Conservation (phyloP, 805 yeast species). For the Candida dajiaensis region DNA sequence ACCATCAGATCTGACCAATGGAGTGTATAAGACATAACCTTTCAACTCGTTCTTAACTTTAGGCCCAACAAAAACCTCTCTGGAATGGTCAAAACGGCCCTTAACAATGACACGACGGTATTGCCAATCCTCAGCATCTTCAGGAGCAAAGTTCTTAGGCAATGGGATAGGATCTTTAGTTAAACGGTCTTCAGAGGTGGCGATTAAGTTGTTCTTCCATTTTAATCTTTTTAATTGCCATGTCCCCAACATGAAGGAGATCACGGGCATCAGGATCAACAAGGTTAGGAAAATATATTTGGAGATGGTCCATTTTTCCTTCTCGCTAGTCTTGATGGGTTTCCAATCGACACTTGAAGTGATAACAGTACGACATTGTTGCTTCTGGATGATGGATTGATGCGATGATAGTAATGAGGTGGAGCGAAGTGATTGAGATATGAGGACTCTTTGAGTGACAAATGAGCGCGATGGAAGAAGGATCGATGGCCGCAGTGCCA, state of each 20-base stretch:
- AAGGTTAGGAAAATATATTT: constrained; percentile 30
- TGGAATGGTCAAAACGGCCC: constrained; percentile 76
- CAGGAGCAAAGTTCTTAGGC: constrained; percentile 62
- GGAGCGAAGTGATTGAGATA: neutral
- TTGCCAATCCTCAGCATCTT: constrained; percentile 66
- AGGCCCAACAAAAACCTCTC: constrained; percentile 92
- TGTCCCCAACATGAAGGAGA: constrained; percentile 80
- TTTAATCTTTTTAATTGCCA: constrained; percentile 86
- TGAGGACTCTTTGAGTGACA: neutral
- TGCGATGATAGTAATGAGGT: neutral
- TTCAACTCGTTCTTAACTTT: constrained; percentile 62
- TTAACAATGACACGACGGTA: constrained; percentile 70
- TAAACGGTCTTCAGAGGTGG: constrained; percentile 76
- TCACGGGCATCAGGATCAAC: constrained; percentile 71
- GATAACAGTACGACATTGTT: constrained; percentile 33
- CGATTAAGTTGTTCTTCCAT: constrained; percentile 85
- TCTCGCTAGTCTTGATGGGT: constrained; percentile 51
- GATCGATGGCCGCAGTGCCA: neutral
- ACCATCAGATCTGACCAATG: constrained; percentile 68
- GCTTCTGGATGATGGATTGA: neutral
- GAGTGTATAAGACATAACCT: constrained; percentile 80
- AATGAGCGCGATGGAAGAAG: neutral
- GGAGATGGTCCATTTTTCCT: constrained; percentile 26
- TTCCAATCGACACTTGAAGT: constrained; percentile 82
- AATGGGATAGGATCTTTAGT: constrained; percentile 66